These are phyloP conservation scores for Oenanthe javanica DNA, from an alignment of 140 eudicot genomes.

Conservation along the genomic window DNA sequence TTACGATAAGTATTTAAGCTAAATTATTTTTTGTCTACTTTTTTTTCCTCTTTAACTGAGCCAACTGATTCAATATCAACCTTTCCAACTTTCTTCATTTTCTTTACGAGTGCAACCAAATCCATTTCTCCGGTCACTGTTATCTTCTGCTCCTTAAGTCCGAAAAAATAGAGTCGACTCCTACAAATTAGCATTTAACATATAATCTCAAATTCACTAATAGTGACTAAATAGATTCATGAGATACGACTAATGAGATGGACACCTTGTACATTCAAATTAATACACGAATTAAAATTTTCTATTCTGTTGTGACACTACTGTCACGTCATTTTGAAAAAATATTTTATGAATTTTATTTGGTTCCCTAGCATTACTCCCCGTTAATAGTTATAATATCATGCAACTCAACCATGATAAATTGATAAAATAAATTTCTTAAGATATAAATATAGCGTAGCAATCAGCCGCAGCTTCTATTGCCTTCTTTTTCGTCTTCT, in stretches of 20 bases:
- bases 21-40: slow-evolving; percentile 47
- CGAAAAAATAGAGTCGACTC: slow-evolving; percentile 54
- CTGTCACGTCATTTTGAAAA: too few species aligned
- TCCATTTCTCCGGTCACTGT: slow-evolving; percentile 68
- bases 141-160: slow-evolving; percentile 56
- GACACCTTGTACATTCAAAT: too few species aligned
- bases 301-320: too few species aligned
- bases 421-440: background rate
- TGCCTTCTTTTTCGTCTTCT: slow-evolving; percentile 54
- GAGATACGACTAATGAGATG: too few species aligned
- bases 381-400: too few species aligned
- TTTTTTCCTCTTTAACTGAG: slow-evolving; percentile 70
- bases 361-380: too few species aligned
- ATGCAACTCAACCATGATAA: background rate
- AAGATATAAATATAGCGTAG: slow-evolving; percentile 24
- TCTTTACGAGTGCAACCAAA: slow-evolving; percentile 48
- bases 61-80: slow-evolving; percentile 68
- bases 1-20: too few species aligned
- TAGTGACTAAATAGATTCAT: too few species aligned
- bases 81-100: slow-evolving; percentile 52
- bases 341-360: too few species aligned
- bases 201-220: background rate
- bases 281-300: too few species aligned
- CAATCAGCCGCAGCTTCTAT: slow-evolving; percentile 65
- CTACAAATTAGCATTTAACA: slow-evolving; percentile 15